Evolutionary conservation across 2,329 filamentous ascomycete genomes (phyloP).

Genomic region (Beauveria brongniartii): DNA sequence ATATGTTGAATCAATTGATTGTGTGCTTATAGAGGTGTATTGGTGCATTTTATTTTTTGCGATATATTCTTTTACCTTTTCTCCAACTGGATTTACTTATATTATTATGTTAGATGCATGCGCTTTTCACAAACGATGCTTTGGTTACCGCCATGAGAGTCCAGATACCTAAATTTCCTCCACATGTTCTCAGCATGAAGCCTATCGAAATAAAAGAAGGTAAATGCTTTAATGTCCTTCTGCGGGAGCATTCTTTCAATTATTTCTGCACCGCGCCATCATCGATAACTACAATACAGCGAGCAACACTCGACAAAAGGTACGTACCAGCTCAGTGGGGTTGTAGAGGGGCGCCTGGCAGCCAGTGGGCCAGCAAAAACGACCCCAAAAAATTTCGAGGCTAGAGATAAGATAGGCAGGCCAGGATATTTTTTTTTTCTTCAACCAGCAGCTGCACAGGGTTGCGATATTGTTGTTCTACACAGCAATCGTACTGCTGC

Average conservation of each 20-base stretch:
- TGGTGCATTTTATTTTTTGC: no score
- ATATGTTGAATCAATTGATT: no score
- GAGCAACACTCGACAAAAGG: background rate
- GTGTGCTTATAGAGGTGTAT: no score
- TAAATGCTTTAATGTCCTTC: background rate
- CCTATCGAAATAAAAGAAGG: no score
- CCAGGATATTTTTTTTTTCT: conserved; percentile 21
- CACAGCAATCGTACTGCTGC: background rate
- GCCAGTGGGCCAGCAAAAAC: background rate
- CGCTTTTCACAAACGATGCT: no score
- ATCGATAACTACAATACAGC: background rate
- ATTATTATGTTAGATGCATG: no score
- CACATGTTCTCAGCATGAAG: no score
- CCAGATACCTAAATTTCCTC: no score
- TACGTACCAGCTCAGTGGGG: background rate
- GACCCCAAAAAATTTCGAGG: conserved; percentile 20
- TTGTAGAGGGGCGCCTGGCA: background rate
- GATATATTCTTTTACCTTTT: no score
- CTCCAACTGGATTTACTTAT: no score
- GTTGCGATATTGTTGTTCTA: background rate
- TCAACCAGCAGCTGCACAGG: conserved; percentile 9
- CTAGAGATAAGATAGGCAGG: conserved; percentile 15
- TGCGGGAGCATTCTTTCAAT: background rate
- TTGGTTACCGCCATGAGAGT: no score
- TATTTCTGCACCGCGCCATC: background rate